Evolutionary conservation across 2,329 filamentous ascomycete genomes (phyloP).

Genomic region (Ascochyta viciae-villosae): DNA sequence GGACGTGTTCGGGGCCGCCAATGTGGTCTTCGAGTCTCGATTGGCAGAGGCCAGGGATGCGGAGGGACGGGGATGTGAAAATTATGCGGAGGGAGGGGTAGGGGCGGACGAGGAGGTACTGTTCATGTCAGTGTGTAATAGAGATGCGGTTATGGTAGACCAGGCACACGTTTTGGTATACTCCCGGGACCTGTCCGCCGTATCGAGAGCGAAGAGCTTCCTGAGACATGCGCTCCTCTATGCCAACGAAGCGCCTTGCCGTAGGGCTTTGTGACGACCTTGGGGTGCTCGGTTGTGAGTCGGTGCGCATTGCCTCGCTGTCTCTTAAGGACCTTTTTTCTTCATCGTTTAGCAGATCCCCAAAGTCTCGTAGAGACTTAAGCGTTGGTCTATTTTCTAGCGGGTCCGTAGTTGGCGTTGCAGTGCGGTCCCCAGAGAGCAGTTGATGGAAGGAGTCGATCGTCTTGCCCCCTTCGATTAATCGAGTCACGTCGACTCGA

Average conservation of each 20-base stretch:
- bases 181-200: constrained; percentile 54
- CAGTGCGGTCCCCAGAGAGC: constrained; percentile 34
- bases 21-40: constrained; percentile 54
- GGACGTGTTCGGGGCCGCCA: constrained; percentile 57
- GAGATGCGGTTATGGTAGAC: too few species aligned
- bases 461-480: constrained; percentile 70
- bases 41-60: constrained; percentile 55
- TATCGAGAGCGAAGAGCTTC: constrained; percentile 42
- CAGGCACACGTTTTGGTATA: constrained; percentile 62
- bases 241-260: constrained; percentile 33
- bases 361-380: constrained; percentile 32
- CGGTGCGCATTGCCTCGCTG: constrained; percentile 66
- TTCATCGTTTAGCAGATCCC: constrained; percentile 45
- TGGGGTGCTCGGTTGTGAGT: constrained; percentile 64
- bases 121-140: constrained; percentile 2
- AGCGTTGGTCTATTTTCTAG: constrained; percentile 28
- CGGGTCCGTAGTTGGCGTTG: constrained; percentile 17
- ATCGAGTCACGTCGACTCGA: constrained; percentile 71
- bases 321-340: constrained; percentile 61
- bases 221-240: constrained; percentile 46
- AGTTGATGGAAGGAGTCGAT: constrained; percentile 66
- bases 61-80: constrained; percentile 55
- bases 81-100: constrained; percentile 55
- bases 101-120: constrained; percentile 57
- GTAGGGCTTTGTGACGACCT: constrained; percentile 45